Evolutionary conservation across 2,329 filamentous ascomycete species (phyloP), one percentile per base, ranked within the genome.

Genomic region (Rachicladosporium sp.): DNA sequence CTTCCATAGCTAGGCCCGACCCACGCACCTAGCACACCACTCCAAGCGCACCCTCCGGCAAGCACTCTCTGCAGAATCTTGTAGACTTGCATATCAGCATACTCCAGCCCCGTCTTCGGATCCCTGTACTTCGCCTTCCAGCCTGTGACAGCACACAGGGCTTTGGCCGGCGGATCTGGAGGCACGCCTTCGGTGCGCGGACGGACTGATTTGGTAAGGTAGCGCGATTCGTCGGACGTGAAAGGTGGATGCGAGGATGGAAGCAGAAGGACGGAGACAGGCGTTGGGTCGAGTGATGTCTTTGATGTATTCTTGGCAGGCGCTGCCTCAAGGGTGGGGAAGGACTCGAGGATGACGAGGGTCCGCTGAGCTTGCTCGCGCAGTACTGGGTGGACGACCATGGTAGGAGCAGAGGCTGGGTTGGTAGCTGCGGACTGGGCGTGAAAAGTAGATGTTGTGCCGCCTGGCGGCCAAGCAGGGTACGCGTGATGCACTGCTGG

Each of bases 101-200:
- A 98, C 1, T 80, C 76, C 10, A 96, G 70, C 0, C 84, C 83
- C 0, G 89, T 96, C 49, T 75, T 73, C 0, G 87, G 85, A 58
- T 98, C 91, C 15, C 79, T 75, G 60, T 93, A 96, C 40, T 77
- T 77, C 9, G 89, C 91, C 38, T 74, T 52, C 80, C 82, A 53
- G 3, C 40, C 39, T 2, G 53, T 95, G 55, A 96, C 88, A 36
- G 79, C 80, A 59, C 91, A 98, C 27, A 80, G 52, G 19, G 58
- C 52, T 12, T 59, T 59, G 2, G 52, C 47, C 2, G 59, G 59
- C 10, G 43, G 52, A 13, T 40, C 50, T 30, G 45, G 59, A 41
- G 47, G 52, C 44, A 43, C 48, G 67, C 33, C 71, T 31, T 45
- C 37, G 65, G 42, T 58, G 61, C 43, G 32, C 65, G 45, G 58